Percentiles rank a stretch among this genome's conserved stretches.
Evolutionary conservation across 2,329 filamentous ascomycete genomes (phyloP).

Genomic region (Cladorrhinum sp.): DNA sequence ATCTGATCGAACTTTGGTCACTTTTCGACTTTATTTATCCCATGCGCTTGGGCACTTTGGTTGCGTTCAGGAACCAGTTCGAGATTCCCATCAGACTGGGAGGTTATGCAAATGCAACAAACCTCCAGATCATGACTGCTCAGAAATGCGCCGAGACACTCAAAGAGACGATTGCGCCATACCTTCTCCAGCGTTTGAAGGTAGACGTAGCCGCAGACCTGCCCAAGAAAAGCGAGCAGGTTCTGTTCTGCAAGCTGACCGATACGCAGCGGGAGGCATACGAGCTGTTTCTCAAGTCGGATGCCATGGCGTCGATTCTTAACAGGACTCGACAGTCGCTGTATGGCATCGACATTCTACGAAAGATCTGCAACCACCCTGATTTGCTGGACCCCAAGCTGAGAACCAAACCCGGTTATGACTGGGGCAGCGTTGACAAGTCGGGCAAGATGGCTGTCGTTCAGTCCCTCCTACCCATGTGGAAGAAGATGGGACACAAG

Average conservation of each 20-base stretch:
- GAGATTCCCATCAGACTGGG: conserved; percentile 91
- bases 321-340: conserved; percentile 73
- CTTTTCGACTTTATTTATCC: conserved; percentile 97
- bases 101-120: conserved; percentile 92
- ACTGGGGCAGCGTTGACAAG: conserved; percentile 73
- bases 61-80: conserved; percentile 87
- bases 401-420: conserved; percentile 59
- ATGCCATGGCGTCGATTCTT: conserved; percentile 81
- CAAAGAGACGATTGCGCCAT: conserved; percentile 90
- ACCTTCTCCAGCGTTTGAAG: conserved; percentile 88
- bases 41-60: conserved; percentile 87
- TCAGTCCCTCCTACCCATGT: conserved; percentile 79
- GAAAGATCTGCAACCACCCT: conserved; percentile 97
- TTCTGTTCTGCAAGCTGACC: conserved; percentile 92
- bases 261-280: conserved; percentile 76
- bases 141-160: conserved; percentile 91
- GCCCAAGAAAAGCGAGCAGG: conserved; percentile 93
- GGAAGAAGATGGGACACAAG: conserved; percentile 89
- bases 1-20: conserved; percentile 91
- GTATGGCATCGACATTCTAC: conserved; percentile 84
- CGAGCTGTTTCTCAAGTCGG: conserved; percentile 73
- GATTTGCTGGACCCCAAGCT: conserved; percentile 70
- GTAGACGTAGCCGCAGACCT: conserved; percentile 90
- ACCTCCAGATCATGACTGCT: conserved; percentile 89
- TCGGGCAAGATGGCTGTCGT: conserved; percentile 97